phyloP scores from a whole-genome alignment of 495 filamentous ascomycete genomes.

The Halenospora varia region DNA sequence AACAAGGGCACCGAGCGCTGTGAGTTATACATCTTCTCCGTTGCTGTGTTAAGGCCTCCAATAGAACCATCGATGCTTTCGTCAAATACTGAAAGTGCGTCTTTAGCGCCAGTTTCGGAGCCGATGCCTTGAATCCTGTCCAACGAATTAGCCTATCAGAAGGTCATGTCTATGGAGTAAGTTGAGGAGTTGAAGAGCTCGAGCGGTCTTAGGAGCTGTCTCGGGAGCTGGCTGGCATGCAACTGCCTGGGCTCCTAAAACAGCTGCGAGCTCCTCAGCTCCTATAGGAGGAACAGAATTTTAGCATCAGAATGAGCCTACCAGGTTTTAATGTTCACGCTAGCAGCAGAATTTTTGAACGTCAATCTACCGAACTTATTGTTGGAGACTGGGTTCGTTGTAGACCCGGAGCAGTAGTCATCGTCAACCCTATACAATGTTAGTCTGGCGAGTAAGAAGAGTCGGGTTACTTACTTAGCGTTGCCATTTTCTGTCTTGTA shows the following conservation, averaged over 20 bases:
- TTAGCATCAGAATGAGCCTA: background rate
- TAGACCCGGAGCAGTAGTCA: constrained; percentile 6
- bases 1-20: constrained; percentile 10
- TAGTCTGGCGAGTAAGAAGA: constrained; percentile 7
- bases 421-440: constrained; percentile 6
- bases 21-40: constrained; percentile 4
- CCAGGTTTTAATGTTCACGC: background rate
- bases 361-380: background rate
- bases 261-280: background rate
- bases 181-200: background rate
- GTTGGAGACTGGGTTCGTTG: background rate
- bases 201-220: background rate
- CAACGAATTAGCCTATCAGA: background rate
- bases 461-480: constrained; percentile 4
- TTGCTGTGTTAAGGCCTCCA: background rate
- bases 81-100: constrained; percentile 1
- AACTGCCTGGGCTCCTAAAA: background rate
- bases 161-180: background rate
- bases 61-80: background rate
- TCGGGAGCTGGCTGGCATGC: background rate
- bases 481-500: constrained; percentile 2
- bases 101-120: background rate
- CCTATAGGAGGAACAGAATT: too few species aligned
- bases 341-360: constrained; percentile 2
- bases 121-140: background rate